A percentile compares a stretch with the other conserved stretches of the same genome.
Conservation (phyloP, 2,329 filamentous ascomycete genomes). For the Fonsecaea erecta region DNA sequence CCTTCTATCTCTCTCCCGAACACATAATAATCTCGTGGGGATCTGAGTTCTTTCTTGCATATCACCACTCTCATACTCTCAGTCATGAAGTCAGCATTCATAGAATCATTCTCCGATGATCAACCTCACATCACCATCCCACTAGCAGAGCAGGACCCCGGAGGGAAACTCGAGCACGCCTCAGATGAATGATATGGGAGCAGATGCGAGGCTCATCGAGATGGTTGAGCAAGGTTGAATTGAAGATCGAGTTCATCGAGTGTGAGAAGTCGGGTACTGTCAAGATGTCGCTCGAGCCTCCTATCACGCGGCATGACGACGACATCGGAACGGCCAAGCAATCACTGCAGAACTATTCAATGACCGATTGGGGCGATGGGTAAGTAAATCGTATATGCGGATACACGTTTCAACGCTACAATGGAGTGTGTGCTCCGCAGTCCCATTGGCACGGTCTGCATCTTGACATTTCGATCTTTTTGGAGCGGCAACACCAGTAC, state of each 20-base stretch:
- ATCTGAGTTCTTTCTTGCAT: too few species aligned
- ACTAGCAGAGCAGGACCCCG: too few species aligned
- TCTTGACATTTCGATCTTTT: slow-evolving; percentile 7
- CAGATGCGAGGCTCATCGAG: slow-evolving; percentile 8
- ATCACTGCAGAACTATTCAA: slow-evolving; percentile 7
- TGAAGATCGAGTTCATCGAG: slow-evolving; percentile 8
- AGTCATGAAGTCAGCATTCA: too few species aligned
- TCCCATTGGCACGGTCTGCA: slow-evolving; percentile 6
- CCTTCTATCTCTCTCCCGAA: too few species aligned
- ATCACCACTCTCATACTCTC: too few species aligned
- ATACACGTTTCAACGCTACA: neutral
- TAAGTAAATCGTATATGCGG: slow-evolving; percentile 9
- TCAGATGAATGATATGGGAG: slow-evolving; percentile 8
- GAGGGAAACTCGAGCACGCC: slow-evolving; percentile 6
- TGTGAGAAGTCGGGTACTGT: neutral
- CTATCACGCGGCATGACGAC: slow-evolving; percentile 6
- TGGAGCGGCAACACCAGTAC: slow-evolving; percentile 11
- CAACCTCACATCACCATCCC: too few species aligned
- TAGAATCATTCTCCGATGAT: too few species aligned
- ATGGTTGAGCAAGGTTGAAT: neutral
- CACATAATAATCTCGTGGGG: too few species aligned
- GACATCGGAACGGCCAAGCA: neutral
- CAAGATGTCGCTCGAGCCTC: neutral
- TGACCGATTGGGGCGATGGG: slow-evolving; percentile 10
- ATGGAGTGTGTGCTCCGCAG: slow-evolving; percentile 8